phyloP scores from a whole-genome alignment of 805 yeast species.

The Saccharomycopsis malanga region DNA sequence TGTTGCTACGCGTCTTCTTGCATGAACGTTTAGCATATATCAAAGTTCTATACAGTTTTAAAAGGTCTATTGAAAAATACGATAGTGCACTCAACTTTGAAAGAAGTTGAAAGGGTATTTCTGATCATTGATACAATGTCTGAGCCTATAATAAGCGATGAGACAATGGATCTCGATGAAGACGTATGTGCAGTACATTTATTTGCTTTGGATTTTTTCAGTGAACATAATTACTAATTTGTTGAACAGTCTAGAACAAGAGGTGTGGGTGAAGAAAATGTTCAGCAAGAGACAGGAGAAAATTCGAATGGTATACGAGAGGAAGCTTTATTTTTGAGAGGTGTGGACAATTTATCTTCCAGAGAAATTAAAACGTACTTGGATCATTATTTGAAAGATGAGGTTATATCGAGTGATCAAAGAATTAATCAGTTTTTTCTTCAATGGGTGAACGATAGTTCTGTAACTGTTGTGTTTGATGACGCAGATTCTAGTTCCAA shows the following conservation, averaged over 20 bases:
- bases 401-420: slow-evolving; percentile 16
- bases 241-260: too few relatives aligned
- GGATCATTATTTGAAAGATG: slow-evolving; percentile 38
- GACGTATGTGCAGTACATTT: too few relatives aligned
- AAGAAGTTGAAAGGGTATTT: too few relatives aligned
- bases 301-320: slow-evolving; percentile 11
- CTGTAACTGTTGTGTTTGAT: slow-evolving; percentile 38
- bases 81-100: too few relatives aligned
- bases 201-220: too few relatives aligned
- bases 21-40: too few relatives aligned
- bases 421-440: slow-evolving; percentile 28
- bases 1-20: too few relatives aligned
- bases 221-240: too few relatives aligned
- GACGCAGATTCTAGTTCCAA: slow-evolving; percentile 28
- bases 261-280: too few relatives aligned
- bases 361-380: slow-evolving; percentile 50
- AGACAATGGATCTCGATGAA: neutral
- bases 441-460: slow-evolving; percentile 63
- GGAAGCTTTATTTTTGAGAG: slow-evolving; percentile 44
- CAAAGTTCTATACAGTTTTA: too few relatives aligned
- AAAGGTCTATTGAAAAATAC: too few relatives aligned
- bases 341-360: slow-evolving; percentile 60
- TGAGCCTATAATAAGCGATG: neutral
- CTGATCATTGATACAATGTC: neutral
- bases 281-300: neutral